Conservation (phyloP, 257 asterid species). For the Pogostemon cablin region DNA sequence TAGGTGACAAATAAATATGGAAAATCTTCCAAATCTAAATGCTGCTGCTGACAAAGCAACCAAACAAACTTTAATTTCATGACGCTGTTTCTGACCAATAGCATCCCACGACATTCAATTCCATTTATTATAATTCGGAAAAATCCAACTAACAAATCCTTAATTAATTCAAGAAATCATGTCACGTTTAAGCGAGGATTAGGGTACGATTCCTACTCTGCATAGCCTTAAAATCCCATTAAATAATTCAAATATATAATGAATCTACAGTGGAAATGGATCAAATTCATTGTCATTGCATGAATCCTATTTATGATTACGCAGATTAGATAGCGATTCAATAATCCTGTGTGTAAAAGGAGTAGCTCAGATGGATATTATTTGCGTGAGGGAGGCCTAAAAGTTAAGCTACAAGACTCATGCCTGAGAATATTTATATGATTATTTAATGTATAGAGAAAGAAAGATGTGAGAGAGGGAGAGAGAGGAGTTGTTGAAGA, state of each 20-base stretch:
- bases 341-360: neutral
- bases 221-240: neutral
- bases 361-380: neutral
- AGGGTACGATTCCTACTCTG: neutral
- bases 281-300: constrained; percentile 33
- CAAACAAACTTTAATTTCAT: neutral
- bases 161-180: neutral
- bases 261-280: constrained; percentile 12
- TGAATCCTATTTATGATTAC: constrained; percentile 30
- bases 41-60: constrained; percentile 1
- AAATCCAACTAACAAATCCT: neutral
- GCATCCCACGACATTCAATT: neutral
- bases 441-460: constrained; percentile 31
- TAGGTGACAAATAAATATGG: neutral
- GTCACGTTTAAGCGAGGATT: neutral
- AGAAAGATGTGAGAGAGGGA: constrained; percentile 34
- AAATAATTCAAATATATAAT: constrained; percentile 10
- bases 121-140: neutral
- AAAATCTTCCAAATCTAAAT: neutral
- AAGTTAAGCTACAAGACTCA: constrained; percentile 31
- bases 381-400: neutral
- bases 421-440: constrained; percentile 25
- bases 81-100: neutral
- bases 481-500: constrained; percentile 32
- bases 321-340: constrained; percentile 16